A percentile compares a stretch with the other conserved stretches of the same genome.
Conservation (phyloP, 331 rosid species). For the Dryas integrifolia region DNA sequence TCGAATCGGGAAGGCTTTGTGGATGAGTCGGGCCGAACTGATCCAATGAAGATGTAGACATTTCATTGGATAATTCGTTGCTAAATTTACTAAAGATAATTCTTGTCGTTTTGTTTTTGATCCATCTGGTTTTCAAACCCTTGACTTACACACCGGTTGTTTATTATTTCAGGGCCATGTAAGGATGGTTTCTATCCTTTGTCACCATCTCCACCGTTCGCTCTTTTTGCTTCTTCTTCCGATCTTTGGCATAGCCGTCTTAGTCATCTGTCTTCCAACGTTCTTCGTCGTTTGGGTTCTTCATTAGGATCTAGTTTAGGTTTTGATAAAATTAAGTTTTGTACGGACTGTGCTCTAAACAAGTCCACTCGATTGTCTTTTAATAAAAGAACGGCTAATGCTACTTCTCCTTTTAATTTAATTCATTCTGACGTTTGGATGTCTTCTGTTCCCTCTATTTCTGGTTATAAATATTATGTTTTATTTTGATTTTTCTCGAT, state of each 20-base stretch:
- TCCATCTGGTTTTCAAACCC: not conserved
- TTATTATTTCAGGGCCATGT: not conserved
- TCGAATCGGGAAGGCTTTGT: too few relatives aligned
- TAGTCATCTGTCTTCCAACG: not conserved
- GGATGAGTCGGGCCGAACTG: too few relatives aligned
- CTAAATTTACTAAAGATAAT: not conserved
- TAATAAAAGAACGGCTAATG: too few relatives aligned
- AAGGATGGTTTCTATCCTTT: too few relatives aligned
- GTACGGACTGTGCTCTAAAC: too few relatives aligned
- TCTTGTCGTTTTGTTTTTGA: not conserved
- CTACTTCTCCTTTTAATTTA: not conserved
- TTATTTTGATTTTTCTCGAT: not conserved
- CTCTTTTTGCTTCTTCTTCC: not conserved
- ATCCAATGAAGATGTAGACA: too few relatives aligned
- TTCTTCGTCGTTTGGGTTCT: not conserved
- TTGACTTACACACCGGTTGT: not conserved
- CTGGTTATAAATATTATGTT: not conserved
- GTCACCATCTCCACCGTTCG: not conserved
- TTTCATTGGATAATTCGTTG: too few relatives aligned
- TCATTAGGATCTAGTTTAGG: not conserved
- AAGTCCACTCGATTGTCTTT: too few relatives aligned
- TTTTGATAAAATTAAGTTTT: too few relatives aligned
- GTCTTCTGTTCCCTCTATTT: not conserved
- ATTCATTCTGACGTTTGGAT: not conserved
- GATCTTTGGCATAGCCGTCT: not conserved